Evolutionary conservation across 163 green algal species (phyloP).

Genomic region (Volvox carteri): DNA sequence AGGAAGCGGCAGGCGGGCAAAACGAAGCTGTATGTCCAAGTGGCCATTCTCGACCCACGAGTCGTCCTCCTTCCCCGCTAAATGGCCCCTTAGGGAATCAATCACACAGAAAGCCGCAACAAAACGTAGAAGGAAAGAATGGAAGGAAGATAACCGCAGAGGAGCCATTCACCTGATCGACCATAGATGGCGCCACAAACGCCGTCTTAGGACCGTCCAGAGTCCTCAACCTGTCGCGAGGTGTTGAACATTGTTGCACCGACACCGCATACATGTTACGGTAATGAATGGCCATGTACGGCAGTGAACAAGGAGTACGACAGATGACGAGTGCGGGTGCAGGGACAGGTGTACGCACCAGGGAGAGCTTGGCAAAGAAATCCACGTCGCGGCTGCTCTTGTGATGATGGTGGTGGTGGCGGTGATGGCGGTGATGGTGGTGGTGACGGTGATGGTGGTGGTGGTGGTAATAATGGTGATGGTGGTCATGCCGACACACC

Average conservation of each 20-base stretch:
- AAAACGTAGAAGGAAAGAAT: no score
- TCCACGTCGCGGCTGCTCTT: background rate
- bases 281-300: background rate
- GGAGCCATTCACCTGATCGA: slow-evolving; percentile 9
- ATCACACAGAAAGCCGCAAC: no score
- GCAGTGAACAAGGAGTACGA: background rate
- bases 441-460: background rate
- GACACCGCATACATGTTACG: no score
- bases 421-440: background rate
- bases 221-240: slow-evolving; percentile 28
- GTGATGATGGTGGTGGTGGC: background rate
- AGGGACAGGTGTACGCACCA: background rate
- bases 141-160: no score
- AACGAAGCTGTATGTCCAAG: no score
- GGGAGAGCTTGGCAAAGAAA: background rate
- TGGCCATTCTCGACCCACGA: no score
- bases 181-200: slow-evolving; percentile 45
- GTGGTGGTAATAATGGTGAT: background rate
- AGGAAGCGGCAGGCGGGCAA: no score
- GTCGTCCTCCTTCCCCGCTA: no score
- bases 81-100: no score
- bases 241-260: no score
- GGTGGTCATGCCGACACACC: background rate
- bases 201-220: slow-evolving; percentile 45
- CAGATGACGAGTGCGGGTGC: background rate